These are phyloP conservation scores for Pseudocohnilembus persalinus DNA, from an alignment of 169 alveolate species.

Conservation along the genomic window DNA sequence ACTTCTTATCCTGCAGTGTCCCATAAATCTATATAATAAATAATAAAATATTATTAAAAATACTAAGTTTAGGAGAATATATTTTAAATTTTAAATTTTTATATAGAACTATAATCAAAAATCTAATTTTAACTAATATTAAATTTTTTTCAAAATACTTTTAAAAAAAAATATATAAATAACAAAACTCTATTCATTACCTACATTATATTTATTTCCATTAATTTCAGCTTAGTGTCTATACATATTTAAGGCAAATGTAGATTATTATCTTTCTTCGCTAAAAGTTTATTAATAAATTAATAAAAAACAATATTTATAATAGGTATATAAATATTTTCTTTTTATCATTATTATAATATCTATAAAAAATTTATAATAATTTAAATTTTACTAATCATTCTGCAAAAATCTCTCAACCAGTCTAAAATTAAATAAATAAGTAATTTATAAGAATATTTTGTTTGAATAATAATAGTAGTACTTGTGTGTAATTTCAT, in stretches of 20 bases:
- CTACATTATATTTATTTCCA: conserved; percentile 69
- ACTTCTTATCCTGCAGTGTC: conserved; percentile 92
- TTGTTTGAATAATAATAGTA: background rate
- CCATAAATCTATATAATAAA: conserved; percentile 76
- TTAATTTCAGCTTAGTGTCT: conserved; percentile 61
- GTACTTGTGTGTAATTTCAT: background rate
- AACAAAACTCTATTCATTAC: too few relatives aligned
- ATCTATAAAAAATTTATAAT: background rate
- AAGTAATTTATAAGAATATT: background rate
- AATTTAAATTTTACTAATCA: conserved; percentile 54
- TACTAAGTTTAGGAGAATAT: background rate
- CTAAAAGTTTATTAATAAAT: conserved; percentile 6
- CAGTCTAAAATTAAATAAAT: conserved; percentile 50
- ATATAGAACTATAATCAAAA: background rate
- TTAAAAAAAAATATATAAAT: too few relatives aligned
- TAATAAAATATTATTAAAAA: conserved; percentile 14
- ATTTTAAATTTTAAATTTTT: background rate
- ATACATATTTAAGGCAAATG: conserved; percentile 85
- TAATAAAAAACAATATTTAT: background rate
- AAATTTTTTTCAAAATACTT: too few relatives aligned
- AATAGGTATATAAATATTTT: background rate
- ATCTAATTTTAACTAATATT: too few relatives aligned
- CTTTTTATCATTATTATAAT: background rate
- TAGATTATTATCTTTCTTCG: conserved; percentile 78
- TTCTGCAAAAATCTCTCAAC: conserved; percentile 86